Percentiles rank a stretch among this genome's conserved stretches.
Conservation (phyloP, 305 asterid genomes). For the Fraxinus greggii region DNA sequence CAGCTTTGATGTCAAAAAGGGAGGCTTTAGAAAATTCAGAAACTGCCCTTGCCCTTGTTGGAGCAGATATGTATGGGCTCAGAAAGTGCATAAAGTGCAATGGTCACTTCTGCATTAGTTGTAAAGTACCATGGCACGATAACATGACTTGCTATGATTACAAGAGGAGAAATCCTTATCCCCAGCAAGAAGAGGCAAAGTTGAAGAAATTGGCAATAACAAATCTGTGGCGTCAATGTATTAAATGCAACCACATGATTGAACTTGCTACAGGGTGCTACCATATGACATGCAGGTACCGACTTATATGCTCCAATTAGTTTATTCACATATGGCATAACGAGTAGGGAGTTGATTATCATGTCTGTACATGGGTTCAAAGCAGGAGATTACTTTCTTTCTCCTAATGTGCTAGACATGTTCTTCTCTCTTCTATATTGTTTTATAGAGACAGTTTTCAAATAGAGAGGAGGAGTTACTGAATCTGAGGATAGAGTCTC, state of each 20-base stretch:
- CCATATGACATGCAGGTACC: constrained; percentile 95
- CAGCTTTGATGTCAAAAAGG: constrained; percentile 68
- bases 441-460: background rate
- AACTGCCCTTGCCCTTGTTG: constrained; percentile 6
- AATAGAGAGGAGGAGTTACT: background rate
- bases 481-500: background rate
- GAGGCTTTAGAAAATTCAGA: constrained; percentile 48
- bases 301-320: constrained; percentile 13
- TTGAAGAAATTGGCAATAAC: constrained; percentile 63
- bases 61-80: constrained; percentile 34
- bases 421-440: background rate
- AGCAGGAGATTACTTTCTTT: background rate
- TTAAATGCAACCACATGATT: constrained; percentile 85
- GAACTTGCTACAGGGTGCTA: constrained; percentile 82
- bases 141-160: constrained; percentile 48
- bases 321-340: constrained; percentile 15
- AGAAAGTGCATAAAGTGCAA: constrained; percentile 57
- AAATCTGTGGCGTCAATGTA: constrained; percentile 80
- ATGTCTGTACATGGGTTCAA: background rate
- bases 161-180: constrained; percentile 42
- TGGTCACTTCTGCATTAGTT: constrained; percentile 50
- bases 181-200: constrained; percentile 53
- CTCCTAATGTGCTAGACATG: background rate
- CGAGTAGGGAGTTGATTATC: background rate
- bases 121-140: constrained; percentile 87